phyloP scores from a whole-genome alignment of 106 monocot species.

The Triglochin maritima region DNA sequence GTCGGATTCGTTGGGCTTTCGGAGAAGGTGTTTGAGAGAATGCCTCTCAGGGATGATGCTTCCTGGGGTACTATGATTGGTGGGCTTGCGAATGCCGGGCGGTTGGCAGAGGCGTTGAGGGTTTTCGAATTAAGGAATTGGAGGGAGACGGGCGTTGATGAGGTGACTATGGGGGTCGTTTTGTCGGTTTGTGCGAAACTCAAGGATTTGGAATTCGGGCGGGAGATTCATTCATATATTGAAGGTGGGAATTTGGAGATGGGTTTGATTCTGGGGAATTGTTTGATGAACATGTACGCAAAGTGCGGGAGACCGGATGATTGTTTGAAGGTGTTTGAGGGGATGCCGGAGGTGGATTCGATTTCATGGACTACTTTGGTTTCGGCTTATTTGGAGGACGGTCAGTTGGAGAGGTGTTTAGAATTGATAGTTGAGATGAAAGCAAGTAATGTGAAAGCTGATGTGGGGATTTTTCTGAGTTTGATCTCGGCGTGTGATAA shows the following conservation, averaged over 20 bases:
- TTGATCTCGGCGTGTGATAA: constrained; percentile 13
- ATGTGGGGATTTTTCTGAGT: constrained; percentile 15
- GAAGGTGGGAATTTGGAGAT: constrained; percentile 5
- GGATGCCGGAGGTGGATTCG: constrained; percentile 8
- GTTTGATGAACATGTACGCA: constrained; percentile 35
- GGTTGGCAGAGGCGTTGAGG: constrained; percentile 34
- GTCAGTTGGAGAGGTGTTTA: constrained; percentile 9
- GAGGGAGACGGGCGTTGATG: constrained; percentile 23
- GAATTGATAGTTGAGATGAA: constrained; percentile 23
- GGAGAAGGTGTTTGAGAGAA: constrained; percentile 56
- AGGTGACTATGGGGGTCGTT: constrained; percentile 26
- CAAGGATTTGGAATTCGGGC: constrained; percentile 5
- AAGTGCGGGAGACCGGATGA: constrained; percentile 21
- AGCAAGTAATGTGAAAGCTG: constrained; percentile 6
- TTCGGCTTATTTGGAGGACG: constrained; percentile 11
- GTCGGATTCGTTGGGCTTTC: constrained; percentile 21
- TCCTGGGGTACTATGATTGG: constrained; percentile 69
- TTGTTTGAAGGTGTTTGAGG: constrained; percentile 9
- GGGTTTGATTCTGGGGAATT: constrained; percentile 19
- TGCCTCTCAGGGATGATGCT: constrained; percentile 34
- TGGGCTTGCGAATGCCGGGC: constrained; percentile 24
- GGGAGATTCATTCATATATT: constrained; percentile 20
- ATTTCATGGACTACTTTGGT: constrained; percentile 22
- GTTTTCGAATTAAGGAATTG: no score
- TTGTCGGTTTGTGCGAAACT: constrained; percentile 33